These are phyloP conservation scores for Clonostachys solani DNA, from an alignment of 2,329 filamentous ascomycete species.

Conservation along the genomic window DNA sequence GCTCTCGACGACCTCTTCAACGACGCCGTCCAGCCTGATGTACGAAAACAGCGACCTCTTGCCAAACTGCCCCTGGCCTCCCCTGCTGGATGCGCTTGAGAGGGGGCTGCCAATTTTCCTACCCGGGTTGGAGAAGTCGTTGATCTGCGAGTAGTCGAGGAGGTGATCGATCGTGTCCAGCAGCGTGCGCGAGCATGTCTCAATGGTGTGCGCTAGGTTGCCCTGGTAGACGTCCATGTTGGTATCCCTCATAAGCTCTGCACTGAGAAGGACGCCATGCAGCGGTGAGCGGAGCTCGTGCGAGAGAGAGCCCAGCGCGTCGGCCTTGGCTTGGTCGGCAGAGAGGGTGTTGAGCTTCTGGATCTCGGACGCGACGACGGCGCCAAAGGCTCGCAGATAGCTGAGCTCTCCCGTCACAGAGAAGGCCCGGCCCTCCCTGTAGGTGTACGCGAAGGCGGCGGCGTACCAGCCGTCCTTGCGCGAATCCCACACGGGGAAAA, in stretches of 20 bases:
- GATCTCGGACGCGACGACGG: constrained; percentile 53
- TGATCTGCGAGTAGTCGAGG: constrained; percentile 51
- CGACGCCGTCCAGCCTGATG: constrained; percentile 11
- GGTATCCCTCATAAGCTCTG: constrained; percentile 48
- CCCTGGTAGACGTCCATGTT: constrained; percentile 38
- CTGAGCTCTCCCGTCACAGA: constrained; percentile 41
- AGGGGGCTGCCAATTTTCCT: constrained; percentile 1
- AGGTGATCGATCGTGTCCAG: constrained; percentile 51
- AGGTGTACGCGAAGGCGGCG: constrained; percentile 44
- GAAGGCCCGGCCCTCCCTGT: constrained; percentile 33
- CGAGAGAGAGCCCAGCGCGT: constrained; percentile 55
- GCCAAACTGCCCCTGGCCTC: constrained; percentile 8
- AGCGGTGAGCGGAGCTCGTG: constrained; percentile 59
- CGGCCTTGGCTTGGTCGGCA: constrained; percentile 45
- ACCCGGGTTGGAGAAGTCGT: constrained; percentile 18
- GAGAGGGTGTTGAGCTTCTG: constrained; percentile 31
- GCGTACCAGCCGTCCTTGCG: constrained; percentile 41
- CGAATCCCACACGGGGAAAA: constrained; percentile 43
- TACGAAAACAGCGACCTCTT: constrained; percentile 10
- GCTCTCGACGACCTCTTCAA: constrained; percentile 41
- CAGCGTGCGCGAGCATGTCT: constrained; percentile 40
- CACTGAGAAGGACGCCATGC: constrained; percentile 53
- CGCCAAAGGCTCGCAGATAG: constrained; percentile 45
- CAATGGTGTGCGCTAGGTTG: constrained; percentile 42
- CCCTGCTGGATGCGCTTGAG: neutral